These are phyloP conservation scores for Crithidia expoeki DNA, from an alignment of 208 protist genomes.

Conservation along the genomic window DNA sequence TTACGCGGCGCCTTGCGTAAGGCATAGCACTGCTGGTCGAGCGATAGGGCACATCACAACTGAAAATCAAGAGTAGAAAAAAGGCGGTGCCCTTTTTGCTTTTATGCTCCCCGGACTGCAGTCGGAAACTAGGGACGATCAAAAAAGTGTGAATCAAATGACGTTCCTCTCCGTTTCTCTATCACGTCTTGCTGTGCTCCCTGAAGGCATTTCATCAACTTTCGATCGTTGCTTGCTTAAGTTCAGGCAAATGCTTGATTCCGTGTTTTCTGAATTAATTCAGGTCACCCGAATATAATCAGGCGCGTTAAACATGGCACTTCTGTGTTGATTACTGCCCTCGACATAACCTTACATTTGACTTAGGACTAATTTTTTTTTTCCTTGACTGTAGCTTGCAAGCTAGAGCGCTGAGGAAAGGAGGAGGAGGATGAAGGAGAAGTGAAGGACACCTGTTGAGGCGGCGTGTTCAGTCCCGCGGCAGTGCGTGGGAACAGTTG, in stretches of 20 bases:
- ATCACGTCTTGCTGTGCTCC: neutral
- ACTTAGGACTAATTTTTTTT: conserved; percentile 27
- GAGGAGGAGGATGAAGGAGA: neutral
- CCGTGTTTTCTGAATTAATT: neutral
- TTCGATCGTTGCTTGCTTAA: too few species aligned
- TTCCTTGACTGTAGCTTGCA: conserved; percentile 11
- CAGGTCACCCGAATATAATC: neutral
- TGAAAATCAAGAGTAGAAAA: too few species aligned
- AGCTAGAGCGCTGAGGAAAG: neutral
- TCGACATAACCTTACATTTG: conserved; percentile 11
- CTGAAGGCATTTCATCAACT: neutral
- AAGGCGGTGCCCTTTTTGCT: too few species aligned
- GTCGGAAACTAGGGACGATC: neutral
- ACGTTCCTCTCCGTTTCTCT: neutral
- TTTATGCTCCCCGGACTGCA: too few species aligned
- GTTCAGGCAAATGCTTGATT: too few species aligned
- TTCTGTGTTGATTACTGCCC: conserved; percentile 10
- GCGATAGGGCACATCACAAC: too few species aligned
- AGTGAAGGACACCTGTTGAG: neutral
- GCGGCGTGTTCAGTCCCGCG: too few species aligned
- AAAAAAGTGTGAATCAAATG: neutral
- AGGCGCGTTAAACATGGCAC: neutral
- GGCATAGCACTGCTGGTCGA: neutral
- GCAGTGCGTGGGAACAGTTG: too few species aligned
- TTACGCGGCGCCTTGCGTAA: conserved; percentile 69